These are phyloP conservation scores for Rhodotorula diobovata DNA, from an alignment of 768 basidiomycete species.

Conservation along the genomic window DNA sequence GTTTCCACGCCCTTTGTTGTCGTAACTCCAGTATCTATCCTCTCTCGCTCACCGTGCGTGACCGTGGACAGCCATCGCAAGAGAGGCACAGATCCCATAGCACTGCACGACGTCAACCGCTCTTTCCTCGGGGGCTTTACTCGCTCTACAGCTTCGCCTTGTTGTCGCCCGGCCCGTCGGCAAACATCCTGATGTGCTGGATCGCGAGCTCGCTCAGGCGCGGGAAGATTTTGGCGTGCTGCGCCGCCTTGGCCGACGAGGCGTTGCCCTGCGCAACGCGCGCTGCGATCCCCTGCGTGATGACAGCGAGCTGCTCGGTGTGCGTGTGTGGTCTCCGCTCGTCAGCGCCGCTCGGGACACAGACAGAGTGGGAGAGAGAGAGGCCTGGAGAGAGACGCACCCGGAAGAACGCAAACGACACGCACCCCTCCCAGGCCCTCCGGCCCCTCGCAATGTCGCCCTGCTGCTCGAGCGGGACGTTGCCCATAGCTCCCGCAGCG, in stretches of 20 bases:
- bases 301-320: slow-evolving; percentile 40
- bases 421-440: slow-evolving; percentile 30
- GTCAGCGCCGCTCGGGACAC: no score
- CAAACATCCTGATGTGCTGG: slow-evolving; percentile 20
- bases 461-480: neutral
- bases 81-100: neutral
- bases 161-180: slow-evolving; percentile 1
- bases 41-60: no score
- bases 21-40: neutral
- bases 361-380: neutral
- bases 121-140: no score
- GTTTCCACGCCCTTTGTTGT: neutral
- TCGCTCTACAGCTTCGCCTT: slow-evolving; percentile 26
- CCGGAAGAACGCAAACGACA: slow-evolving; percentile 41
- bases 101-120: neutral
- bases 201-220: slow-evolving; percentile 32
- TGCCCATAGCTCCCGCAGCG: neutral
- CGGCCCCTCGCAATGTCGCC: neutral
- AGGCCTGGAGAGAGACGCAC: slow-evolving; percentile 33
- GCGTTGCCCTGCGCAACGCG: slow-evolving; percentile 40
- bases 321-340: no score
- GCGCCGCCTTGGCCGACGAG: slow-evolving; percentile 34
- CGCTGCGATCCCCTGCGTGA: slow-evolving; percentile 44
- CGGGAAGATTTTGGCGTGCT: slow-evolving; percentile 33
- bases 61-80: no score